phyloP scores from a whole-genome alignment of 345 rosid species.

The Sonneratia alba region DNA sequence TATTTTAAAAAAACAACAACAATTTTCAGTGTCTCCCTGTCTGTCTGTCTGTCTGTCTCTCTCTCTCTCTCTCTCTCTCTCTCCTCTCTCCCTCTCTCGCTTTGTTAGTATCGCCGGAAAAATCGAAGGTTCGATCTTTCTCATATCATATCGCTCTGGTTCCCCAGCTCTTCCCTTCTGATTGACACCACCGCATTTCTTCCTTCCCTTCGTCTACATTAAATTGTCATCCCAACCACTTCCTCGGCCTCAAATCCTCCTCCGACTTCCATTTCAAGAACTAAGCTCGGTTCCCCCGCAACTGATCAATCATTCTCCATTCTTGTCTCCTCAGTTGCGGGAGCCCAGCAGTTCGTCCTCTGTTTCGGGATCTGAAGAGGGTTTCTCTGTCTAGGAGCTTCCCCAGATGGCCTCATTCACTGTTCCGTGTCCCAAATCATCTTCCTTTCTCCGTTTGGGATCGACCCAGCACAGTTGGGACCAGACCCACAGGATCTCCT shows the following conservation, averaged over 20 bases:
- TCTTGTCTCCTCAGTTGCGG: too few species aligned
- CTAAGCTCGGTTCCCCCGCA: too few species aligned
- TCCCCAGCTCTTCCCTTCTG: background rate
- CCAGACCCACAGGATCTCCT: constrained; percentile 18
- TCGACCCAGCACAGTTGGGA: constrained; percentile 22
- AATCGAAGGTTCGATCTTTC: background rate
- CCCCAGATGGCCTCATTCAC: constrained; percentile 49
- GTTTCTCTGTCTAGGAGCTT: background rate
- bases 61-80: too few species aligned
- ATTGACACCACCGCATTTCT: background rate
- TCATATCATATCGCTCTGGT: background rate
- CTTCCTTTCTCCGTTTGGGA: constrained; percentile 30
- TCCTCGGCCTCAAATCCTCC: background rate
- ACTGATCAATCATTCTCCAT: too few species aligned
- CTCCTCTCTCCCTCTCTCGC: background rate
- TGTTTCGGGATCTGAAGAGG: background rate
- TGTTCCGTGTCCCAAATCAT: constrained; percentile 56
- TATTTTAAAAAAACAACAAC: too few species aligned
- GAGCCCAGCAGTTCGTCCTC: too few species aligned
- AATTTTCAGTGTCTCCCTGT: too few species aligned
- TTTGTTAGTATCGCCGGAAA: background rate
- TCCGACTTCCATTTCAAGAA: background rate
- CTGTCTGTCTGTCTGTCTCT: too few species aligned
- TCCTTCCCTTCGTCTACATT: constrained; percentile 10
- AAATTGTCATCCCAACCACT: background rate